A percentile compares a stretch with the other conserved stretches of the same genome.
Evolutionary conservation across 495 filamentous ascomycete species (phyloP).

Genomic region (Astrothelium macrocarpum): DNA sequence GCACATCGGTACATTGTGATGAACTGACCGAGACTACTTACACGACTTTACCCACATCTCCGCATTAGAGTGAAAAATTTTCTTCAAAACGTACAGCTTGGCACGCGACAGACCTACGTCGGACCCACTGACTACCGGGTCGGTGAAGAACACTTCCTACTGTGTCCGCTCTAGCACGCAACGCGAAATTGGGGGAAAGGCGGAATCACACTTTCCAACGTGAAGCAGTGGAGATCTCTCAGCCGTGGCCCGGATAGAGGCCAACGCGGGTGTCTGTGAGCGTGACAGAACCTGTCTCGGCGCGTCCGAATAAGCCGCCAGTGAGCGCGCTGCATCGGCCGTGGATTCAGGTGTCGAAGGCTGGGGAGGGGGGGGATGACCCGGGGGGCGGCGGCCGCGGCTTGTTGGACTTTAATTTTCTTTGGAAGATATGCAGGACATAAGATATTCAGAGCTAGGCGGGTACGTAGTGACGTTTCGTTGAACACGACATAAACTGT

Average conservation of each 20-base stretch:
- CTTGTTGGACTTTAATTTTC: not conserved
- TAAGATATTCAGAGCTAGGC: not conserved
- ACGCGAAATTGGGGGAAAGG: not conserved
- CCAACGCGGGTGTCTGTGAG: not conserved
- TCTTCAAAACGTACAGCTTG: not conserved
- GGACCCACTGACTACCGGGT: not conserved
- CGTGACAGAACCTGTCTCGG: not conserved
- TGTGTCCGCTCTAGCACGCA: not conserved
- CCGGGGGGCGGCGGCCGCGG: not conserved
- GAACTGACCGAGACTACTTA: too few species aligned
- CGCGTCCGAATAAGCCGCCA: not conserved
- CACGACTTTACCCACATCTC: too few species aligned
- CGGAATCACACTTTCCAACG: not conserved
- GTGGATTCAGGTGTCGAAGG: not conserved
- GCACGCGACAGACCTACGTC: not conserved
- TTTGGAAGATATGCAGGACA: conserved; percentile 7
- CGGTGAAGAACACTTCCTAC: not conserved
- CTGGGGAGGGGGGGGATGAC: not conserved
- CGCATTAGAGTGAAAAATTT: not conserved
- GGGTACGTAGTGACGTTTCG: too few species aligned
- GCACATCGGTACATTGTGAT: too few species aligned
- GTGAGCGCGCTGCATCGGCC: not conserved
- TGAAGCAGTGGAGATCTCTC: not conserved
- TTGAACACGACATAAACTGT: too few species aligned
- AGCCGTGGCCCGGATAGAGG: not conserved